These are phyloP conservation scores for Martensiomyces pterosporus DNA, from an alignment of 192 early-diverging fungal species.

Conservation along the genomic window DNA sequence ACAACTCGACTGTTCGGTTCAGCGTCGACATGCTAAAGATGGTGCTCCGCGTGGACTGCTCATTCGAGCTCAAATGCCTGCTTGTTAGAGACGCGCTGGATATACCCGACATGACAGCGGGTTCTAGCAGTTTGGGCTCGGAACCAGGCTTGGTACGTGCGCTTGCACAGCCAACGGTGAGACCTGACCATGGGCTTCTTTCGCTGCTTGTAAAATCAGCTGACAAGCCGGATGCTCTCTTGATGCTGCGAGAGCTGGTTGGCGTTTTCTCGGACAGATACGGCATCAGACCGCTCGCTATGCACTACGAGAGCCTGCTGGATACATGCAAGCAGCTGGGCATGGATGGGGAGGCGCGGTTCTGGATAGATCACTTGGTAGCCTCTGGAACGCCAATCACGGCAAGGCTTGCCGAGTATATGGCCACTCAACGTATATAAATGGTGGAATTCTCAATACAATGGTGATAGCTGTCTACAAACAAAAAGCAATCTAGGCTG, in stretches of 20 bases:
- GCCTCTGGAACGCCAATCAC: neutral
- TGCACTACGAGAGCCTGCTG: conserved; percentile 1
- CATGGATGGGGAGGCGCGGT: neutral
- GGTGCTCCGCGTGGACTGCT: neutral
- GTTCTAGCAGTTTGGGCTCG: neutral
- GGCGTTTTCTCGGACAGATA: neutral
- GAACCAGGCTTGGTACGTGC: neutral
- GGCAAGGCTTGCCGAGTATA: neutral
- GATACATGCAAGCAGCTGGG: neutral
- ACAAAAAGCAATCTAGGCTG: no score
- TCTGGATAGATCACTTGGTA: neutral
- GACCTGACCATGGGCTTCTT: conserved; percentile 4
- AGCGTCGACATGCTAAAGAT: conserved; percentile 22
- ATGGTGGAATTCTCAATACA: no score
- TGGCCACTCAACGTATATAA: neutral
- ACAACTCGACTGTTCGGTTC: conserved; percentile 5
- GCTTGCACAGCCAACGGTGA: conserved; percentile 1
- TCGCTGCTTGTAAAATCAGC: conserved; percentile 4
- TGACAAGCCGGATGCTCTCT: neutral
- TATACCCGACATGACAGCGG: neutral
- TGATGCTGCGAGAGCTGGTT: neutral
- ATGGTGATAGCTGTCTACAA: no score
- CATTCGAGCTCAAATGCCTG: conserved; percentile 4
- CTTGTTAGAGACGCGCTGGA: conserved; percentile 2
- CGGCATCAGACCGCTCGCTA: neutral